Evolutionary conservation across 805 yeast species (phyloP), one percentile per base, ranked within the genome.

Genomic region (Yarrowia bubula): DNA sequence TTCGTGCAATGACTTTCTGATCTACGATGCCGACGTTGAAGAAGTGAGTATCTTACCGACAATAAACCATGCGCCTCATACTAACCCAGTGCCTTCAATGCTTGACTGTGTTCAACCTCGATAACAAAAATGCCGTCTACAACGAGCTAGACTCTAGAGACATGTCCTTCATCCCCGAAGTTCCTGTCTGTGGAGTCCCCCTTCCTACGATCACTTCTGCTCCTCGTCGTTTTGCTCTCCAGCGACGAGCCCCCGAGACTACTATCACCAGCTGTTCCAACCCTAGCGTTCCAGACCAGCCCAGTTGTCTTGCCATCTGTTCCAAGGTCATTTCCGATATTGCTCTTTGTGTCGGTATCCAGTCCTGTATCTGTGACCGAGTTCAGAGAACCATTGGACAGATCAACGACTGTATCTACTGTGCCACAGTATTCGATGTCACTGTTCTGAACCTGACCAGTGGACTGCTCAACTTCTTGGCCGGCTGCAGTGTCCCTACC

Each of bases 1-100:
- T 5, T 3, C 58, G 14, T 51, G 58, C 22, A 51, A 37, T 33
- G 58, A 51, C 28, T 51, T 51, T 38, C 35, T 51, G 10, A 37
- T 37, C 18, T 37, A 51, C 43, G 35, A 51, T 11, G 58, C 58
- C 28, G 42, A 37, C 22, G 58, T 51, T 13, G 58, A 51, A 14
- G 9, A 22, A n/a, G 58, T 51, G 43, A 51, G 58, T 51, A 51
- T 22, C 22, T 5, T 10, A 22, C 11, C 15, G 1, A n/a, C 11
- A 10, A 14, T 10, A 5, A 3, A 17, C 35, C 48, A 32, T 1
- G 11, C 13, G 17, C n/a, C 48, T 3, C 8, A 22, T 15, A 37
- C 42, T 50, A 50, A 50, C 57, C 15, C 9, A 51, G 58, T 51
- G 58, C 7, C 32, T 51, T 14, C 58, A 51, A 51, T 51, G 58